Evolutionary conservation across 768 basidiomycete genomes (phyloP).

Genomic region (Pholiota microspora): DNA sequence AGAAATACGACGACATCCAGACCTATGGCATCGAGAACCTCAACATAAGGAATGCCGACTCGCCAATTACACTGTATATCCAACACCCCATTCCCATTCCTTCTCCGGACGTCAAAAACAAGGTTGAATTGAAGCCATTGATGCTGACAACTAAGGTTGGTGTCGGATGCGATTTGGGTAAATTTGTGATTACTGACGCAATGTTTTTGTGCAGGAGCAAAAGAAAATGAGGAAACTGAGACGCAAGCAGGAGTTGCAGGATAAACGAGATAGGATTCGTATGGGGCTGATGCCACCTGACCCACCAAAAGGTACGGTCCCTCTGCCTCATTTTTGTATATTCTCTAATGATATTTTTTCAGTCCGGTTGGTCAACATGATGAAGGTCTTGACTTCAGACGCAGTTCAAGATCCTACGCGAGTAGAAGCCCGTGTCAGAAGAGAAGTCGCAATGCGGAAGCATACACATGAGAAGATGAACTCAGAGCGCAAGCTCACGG

Average conservation of each 20-base stretch:
- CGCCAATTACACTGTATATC: conserved; percentile 86
- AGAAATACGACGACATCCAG: conserved; percentile 74
- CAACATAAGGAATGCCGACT: conserved; percentile 62
- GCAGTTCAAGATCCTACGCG: conserved; percentile 97
- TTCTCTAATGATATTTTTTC: background rate
- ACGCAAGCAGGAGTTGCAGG: conserved; percentile 85
- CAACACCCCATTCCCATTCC: conserved; percentile 98
- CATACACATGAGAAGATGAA: conserved; percentile 94
- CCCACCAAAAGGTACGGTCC: conserved; percentile 76
- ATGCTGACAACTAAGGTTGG: conserved; percentile 89
- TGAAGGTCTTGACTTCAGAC: conserved; percentile 96
- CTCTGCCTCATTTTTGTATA: background rate
- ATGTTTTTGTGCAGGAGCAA: conserved; percentile 56
- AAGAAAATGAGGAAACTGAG: conserved; percentile 96
- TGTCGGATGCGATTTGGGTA: background rate
- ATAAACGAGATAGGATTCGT: conserved; percentile 90
- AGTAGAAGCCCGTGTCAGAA: conserved; percentile 91
- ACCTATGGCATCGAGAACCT: conserved; percentile 50
- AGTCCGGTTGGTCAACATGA: conserved; percentile 91
- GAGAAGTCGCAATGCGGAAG: conserved; percentile 89
- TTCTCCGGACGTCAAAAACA: conserved; percentile 83
- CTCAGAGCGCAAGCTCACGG: conserved; percentile 84
- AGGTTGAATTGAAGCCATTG: conserved; percentile 74
- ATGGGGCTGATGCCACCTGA: conserved; percentile 97
- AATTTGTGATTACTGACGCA: background rate